These are phyloP conservation scores for Bruguiera hainesii DNA, from an alignment of 441 rosid genomes.

Conservation along the genomic window DNA sequence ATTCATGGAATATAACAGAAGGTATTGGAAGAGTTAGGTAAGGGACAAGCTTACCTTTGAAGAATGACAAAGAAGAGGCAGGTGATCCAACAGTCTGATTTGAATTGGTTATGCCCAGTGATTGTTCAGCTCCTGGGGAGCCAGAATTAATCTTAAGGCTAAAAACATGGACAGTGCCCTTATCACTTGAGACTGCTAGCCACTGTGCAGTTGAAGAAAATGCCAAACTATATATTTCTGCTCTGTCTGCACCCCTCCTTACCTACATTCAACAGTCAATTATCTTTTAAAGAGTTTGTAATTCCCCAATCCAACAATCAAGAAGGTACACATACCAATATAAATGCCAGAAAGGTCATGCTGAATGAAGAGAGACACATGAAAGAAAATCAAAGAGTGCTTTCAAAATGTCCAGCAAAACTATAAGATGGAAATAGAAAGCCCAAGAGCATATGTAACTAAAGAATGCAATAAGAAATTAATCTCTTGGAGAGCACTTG, in stretches of 20 bases:
- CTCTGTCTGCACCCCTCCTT: slow-evolving; percentile 79
- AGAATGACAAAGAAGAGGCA: slow-evolving; percentile 49
- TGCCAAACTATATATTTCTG: slow-evolving; percentile 68
- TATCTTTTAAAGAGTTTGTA: no score
- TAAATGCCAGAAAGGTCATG: no score
- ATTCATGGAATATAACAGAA: not conserved
- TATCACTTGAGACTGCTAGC: slow-evolving; percentile 77
- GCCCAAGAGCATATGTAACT: no score
- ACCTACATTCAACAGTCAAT: slow-evolving; percentile 31
- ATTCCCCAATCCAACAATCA: no score
- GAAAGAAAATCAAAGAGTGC: no score
- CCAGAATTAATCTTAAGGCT: slow-evolving; percentile 55
- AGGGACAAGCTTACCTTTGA: slow-evolving; percentile 38
- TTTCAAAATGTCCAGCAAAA: no score
- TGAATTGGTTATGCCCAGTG: slow-evolving; percentile 26
- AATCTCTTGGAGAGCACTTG: no score
- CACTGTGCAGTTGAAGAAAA: slow-evolving; percentile 62
- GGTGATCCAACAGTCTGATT: slow-evolving; percentile 28
- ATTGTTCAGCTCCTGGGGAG: slow-evolving; percentile 35
- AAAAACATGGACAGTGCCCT: slow-evolving; percentile 72
- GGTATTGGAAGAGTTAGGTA: not conserved
- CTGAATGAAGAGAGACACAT: no score
- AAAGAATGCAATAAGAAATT: no score
- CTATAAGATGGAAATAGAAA: no score
- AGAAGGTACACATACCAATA: no score